phyloP scores from a whole-genome alignment of 257 asterid species.

The Paulownia fortunei region DNA sequence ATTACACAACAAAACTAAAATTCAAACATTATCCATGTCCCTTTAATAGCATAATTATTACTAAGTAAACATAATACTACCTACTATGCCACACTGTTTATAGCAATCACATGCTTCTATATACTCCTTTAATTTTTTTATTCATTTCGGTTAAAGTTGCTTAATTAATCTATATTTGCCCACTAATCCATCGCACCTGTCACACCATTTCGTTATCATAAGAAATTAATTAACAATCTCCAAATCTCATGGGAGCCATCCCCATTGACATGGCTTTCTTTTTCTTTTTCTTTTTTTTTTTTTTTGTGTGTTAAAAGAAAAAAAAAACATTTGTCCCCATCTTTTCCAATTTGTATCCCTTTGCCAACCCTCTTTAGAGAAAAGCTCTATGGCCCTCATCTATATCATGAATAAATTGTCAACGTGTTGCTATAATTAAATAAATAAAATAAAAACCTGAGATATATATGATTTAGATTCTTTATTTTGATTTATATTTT shows the following conservation, averaged over 20 bases:
- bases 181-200: slow-evolving; percentile 33
- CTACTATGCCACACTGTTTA: neutral
- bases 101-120: slow-evolving; percentile 33
- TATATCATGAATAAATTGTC: too few relatives aligned
- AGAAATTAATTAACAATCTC: slow-evolving; percentile 30
- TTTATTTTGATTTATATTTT: too few relatives aligned
- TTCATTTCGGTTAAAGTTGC: slow-evolving; percentile 27
- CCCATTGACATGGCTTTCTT: slow-evolving; percentile 10
- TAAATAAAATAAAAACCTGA: too few relatives aligned
- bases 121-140: slow-evolving; percentile 20
- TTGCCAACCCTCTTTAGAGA: slow-evolving; percentile 15
- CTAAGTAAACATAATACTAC: slow-evolving; percentile 3
- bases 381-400: slow-evolving; percentile 21
- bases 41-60: slow-evolving; percentile 25
- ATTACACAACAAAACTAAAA: neutral
- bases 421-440: too few relatives aligned
- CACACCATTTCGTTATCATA: slow-evolving; percentile 33
- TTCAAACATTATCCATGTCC: neutral
- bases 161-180: slow-evolving; percentile 26
- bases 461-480: too few relatives aligned
- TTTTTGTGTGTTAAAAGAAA: neutral
- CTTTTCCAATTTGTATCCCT: neutral
- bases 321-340: too few relatives aligned
- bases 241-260: neutral
- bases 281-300: neutral